These are phyloP conservation scores for Monosporozyma solicola DNA, from an alignment of 805 yeast genomes.

Conservation along the genomic window DNA sequence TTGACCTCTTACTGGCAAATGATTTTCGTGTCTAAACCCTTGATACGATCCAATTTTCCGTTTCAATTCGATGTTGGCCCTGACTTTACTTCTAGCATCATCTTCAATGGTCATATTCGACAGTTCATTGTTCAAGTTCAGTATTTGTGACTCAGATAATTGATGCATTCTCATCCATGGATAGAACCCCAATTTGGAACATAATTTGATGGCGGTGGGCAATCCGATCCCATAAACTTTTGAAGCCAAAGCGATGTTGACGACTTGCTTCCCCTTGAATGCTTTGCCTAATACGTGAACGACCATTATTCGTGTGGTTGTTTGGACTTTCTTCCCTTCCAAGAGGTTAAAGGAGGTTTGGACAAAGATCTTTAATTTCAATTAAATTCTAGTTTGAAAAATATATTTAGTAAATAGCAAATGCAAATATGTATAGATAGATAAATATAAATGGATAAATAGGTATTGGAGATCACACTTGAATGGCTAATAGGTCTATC, in stretches of 20 bases:
- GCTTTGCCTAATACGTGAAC: constrained; percentile 47
- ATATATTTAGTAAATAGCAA: not conserved
- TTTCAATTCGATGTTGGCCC: constrained; percentile 71
- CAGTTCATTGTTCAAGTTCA: constrained; percentile 81
- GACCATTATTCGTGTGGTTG: constrained; percentile 32
- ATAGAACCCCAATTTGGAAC: constrained; percentile 83
- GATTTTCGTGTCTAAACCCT: constrained; percentile 84
- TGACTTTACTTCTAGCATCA: constrained; percentile 60
- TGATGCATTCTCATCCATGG: constrained; percentile 94
- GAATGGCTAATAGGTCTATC: constrained; percentile 13
- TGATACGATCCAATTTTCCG: constrained; percentile 74
- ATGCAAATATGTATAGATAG: not conserved
- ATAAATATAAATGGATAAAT: not conserved
- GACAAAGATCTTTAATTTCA: too few relatives aligned
- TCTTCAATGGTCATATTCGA: constrained; percentile 78
- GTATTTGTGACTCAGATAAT: constrained; percentile 74
- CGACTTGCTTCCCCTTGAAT: constrained; percentile 34
- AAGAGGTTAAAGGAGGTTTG: not conserved
- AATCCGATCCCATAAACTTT: constrained; percentile 85
- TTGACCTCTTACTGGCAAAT: constrained; percentile 82
- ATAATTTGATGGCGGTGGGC: constrained; percentile 59
- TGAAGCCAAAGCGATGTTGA: constrained; percentile 57
- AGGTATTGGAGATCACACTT: not conserved
- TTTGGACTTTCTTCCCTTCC: not conserved
- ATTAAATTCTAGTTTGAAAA: too few relatives aligned